Base-by-base conservation (phyloP, 805 yeast species). In the Isabelozyma gotoi region DNA sequence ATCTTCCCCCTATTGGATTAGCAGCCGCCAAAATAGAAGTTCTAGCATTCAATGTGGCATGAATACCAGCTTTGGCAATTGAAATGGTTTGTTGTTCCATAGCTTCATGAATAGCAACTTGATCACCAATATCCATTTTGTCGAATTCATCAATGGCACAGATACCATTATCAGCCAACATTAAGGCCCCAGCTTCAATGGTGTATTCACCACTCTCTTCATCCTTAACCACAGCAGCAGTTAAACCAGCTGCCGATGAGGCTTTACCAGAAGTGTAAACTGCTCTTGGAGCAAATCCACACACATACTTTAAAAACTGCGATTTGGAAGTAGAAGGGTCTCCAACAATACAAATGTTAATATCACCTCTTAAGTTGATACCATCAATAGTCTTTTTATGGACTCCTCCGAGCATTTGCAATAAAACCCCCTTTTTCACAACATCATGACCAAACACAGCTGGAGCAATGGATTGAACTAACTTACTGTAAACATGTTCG, bases 51-150 rank as follows among this genome's bases (percentile, higher is more conserved):
- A 94, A 74, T 2, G 97, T 88, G 7, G 99, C 94, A 49, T 94
- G 88, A 55, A 94, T 94, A 53, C 99, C 99, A 3, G 99, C 99
- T 67, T 94, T 94, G 35, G 97, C 88, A 45, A 94, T 94, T 17
- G 96, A 88, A 46, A 94, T 94, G 2, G 99, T 94, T 67, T 94
- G 99, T 65, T 94, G 99, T 70, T 94, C 99, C 99, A 94, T 94
- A 27, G 94, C 99, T 74, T 92, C 99, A 67, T 92, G 98, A 59
- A 94, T 94, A 1, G 98, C 98, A 0, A 98, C 94, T 59, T 99
- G 78, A 68, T 94, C 99, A 49, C 78, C 69, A 65, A 94, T 99
- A 63, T 92, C 97, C 99, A 94, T 94, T 72, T 94, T 94, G 68
- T 94, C 99, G 60, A 94, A 94, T 73, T 94, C 99, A 78, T 94